Evolutionary conservation across 2,329 filamentous ascomycete genomes (phyloP), one percentile per base, ranked within the genome.

Genomic region (Diaporthe sp.): DNA sequence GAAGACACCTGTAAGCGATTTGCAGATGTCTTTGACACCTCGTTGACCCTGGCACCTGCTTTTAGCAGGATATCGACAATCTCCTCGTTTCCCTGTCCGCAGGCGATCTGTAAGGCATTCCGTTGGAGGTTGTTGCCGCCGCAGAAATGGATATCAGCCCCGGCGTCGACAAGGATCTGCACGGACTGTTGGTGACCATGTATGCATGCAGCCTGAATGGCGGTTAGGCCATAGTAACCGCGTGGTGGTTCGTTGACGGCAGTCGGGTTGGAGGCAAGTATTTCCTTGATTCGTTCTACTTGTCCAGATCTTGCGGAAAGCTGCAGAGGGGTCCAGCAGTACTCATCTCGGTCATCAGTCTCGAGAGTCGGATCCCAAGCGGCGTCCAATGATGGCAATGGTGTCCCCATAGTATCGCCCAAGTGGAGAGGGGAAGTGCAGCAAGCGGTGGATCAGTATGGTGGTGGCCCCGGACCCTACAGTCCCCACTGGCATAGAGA

Each of bases 51-150:
- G 82, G 78, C 82, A 0, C 83, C 82, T 1, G 77, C 73, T 31
- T 75, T 67, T 0, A 86, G 75, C 7, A 86, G 75, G 2, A 78
- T 74, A 3, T 77, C 67, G 6, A 82, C 79, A 4, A 85, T 73
- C 0, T 77, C 75, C 0, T 77, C 3, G n/a, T 76, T 76, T 7
- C 82, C 81, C 3, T 62, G 76, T 5, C 80, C 75, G 37, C 80
- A 88, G 81, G 82, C 85, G 75, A 78, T 79, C 81, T 79, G 87
- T 80, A 83, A 84, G 77, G 80, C 86, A 81, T 78, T 89, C 81
- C 76, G 82, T 77, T 73, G 84, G 83, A 77, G 82, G 79, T 80
- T 82, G 55, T 82, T 83, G 15, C 82, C 79, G 60, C 79, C 81
- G 71, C 79, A 80, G 76, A 82, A 81, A 68, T 85, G 79, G 19